Evolutionary conservation across 768 basidiomycete genomes (phyloP).

Genomic region (Mycena haematopus): DNA sequence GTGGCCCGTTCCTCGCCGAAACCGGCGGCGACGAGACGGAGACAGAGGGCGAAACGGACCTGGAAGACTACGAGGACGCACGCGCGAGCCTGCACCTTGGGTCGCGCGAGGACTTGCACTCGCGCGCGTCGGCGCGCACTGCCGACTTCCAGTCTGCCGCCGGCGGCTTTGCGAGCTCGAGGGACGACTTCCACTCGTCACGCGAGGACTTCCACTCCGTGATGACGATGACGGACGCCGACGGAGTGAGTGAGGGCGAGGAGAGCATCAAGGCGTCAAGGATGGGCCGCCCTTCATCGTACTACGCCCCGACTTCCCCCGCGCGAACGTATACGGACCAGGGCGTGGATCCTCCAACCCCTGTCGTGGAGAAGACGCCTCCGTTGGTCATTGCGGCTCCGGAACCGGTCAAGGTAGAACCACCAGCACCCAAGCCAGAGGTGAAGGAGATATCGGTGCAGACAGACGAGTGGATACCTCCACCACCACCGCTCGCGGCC

Average conservation of each 20-base stretch:
- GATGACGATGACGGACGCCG: constrained; percentile 74
- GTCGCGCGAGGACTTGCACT: constrained; percentile 21
- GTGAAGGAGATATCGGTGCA: constrained; percentile 79
- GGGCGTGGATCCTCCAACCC: constrained; percentile 26
- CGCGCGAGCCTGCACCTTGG: constrained; percentile 55
- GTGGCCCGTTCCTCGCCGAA: constrained; percentile 13
- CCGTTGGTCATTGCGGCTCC: constrained; percentile 40
- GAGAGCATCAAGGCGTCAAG: constrained; percentile 79
- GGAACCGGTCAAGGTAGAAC: not conserved
- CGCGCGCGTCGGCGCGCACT: constrained; percentile 13
- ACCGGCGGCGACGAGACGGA: constrained; percentile 71
- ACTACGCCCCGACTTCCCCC: constrained; percentile 40
- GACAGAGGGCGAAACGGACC: constrained; percentile 58
- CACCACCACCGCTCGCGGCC: constrained; percentile 41
- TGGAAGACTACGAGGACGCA: constrained; percentile 82
- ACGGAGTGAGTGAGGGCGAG: constrained; percentile 71
- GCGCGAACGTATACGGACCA: constrained; percentile 26
- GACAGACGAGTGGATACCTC: constrained; percentile 75
- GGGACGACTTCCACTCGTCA: constrained; percentile 79
- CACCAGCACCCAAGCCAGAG: constrained; percentile 61
- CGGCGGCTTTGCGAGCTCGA: constrained; percentile 49
- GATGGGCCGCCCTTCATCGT: constrained; percentile 40
- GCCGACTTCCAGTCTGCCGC: constrained; percentile 18
- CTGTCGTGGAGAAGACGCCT: constrained; percentile 13
- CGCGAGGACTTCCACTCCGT: constrained; percentile 80